Conservation (phyloP, 257 asterid species). For the Solanum paucissectum region DNA sequence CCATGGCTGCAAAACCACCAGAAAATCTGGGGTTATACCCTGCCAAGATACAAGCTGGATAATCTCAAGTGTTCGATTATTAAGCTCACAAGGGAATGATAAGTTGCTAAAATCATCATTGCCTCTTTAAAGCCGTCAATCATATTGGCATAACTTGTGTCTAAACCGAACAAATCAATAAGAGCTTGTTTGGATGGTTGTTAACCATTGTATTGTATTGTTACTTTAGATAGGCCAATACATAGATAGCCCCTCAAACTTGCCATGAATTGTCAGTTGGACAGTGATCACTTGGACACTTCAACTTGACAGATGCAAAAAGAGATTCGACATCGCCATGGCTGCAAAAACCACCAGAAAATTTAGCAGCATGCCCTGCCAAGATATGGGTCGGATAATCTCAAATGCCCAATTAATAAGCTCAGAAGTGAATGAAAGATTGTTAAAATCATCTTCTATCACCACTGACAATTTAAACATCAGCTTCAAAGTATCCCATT, state of each 20-base stretch:
- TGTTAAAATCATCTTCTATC: neutral
- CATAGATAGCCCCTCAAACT: neutral
- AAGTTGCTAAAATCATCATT: neutral
- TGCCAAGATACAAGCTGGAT: neutral
- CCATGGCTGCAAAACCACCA: neutral
- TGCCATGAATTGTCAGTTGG: neutral
- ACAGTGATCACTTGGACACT: neutral
- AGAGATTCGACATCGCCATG: neutral
- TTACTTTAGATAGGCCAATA: neutral
- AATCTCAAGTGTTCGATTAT: neutral
- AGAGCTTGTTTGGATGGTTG: neutral
- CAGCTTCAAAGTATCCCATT: neutral
- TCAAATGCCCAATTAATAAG: neutral
- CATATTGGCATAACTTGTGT: neutral
- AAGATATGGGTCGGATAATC: neutral
- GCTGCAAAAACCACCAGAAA: slow-evolving; percentile 11
- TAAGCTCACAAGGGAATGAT: neutral
- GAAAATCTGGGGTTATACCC: neutral
- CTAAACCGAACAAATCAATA: neutral
- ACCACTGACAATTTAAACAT: neutral
- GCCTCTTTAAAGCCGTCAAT: neutral
- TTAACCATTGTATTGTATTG: neutral
- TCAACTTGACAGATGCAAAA: neutral
- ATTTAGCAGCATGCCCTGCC: neutral
- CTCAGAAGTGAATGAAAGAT: neutral